Conservation (phyloP, 2,329 filamentous ascomycete species). For the Penicillium digitatum region DNA sequence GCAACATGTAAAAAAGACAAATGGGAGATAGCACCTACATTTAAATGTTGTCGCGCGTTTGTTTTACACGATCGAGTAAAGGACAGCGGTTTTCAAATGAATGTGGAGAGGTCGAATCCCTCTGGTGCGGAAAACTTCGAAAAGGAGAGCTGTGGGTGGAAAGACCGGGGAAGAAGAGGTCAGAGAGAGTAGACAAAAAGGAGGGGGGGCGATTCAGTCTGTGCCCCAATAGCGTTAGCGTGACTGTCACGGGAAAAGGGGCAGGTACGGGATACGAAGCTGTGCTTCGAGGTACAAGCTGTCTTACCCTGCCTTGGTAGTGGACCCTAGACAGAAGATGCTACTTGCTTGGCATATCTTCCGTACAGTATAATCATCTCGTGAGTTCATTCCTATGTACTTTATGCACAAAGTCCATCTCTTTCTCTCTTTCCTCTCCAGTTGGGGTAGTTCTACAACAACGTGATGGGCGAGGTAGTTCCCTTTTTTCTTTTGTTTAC, state of each 20-base stretch:
- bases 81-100: conserved; percentile 35
- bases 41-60: conserved; percentile 29
- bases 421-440: background rate
- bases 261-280: background rate
- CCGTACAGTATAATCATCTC: background rate
- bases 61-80: conserved; percentile 31
- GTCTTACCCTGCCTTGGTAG: conserved; percentile 7
- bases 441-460: background rate
- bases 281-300: background rate
- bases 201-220: conserved; percentile 12
- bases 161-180: conserved; percentile 23
- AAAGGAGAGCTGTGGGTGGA: conserved; percentile 6
- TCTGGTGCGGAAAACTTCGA: conserved; percentile 41
- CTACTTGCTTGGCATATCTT: conserved; percentile 4
- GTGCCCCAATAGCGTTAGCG: conserved; percentile 11
- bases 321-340: conserved; percentile 3
- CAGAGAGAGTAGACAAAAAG: conserved; percentile 16
- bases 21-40: conserved; percentile 26
- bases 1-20: background rate
- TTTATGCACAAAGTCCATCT: background rate
- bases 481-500: conserved; percentile 26
- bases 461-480: background rate
- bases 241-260: conserved; percentile 9
- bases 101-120: conserved; percentile 40
- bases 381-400: background rate